Evolutionary conservation across 495 filamentous ascomycete species (phyloP), one percentile per base, ranked within the genome.

Genomic region (Viridothelium virens): DNA sequence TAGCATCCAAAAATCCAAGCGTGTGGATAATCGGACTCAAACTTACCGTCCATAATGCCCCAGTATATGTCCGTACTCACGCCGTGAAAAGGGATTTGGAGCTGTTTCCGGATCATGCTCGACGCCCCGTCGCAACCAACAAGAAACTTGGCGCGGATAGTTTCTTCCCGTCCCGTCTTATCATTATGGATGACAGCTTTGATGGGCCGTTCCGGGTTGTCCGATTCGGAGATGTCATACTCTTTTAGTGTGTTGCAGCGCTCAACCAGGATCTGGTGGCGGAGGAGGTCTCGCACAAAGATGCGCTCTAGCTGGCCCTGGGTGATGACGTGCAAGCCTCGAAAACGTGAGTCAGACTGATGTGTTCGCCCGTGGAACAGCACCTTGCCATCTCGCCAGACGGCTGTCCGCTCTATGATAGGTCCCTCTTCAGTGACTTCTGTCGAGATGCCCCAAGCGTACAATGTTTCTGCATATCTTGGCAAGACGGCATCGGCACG

Each of bases 1-100:
- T 68, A 67, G 46, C 67, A 76, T 68, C 74, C 73, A 71, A 79
- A 78, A 5, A 70, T 68, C 73, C 69, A 71, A 16, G 69, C 70
- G 70, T 79, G 70, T 1, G 77, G 77, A 61, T 75, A 78, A 48
- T 79, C 77, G 33, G 67, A 73, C 62, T 77, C 68, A 66, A 72
- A 79, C 9, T 65, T 63, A 63, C 76, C 76, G 65, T 79, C 77
- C 74, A 76, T 76, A 39, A 79, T 79, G 2, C 71, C 77, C 77
- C 77, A 79, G 59, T 78, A 76, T 41, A 77, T 73, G 61, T 77
- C 75, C 6, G 77, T 79, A 38, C 69, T 76, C 3, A 75, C 67
- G 5, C 77, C 77, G 63, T 79, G 75, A 41, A 79, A 79, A 1
- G 71, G 70, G 25, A 79, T 75, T 7, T 37, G 61, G n/a, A 79